Percentiles rank a stretch among this genome's conserved stretches.
phyloP scores from a whole-genome alignment of 2,329 filamentous ascomycete genomes.

The Coniochaeta pulveracea region DNA sequence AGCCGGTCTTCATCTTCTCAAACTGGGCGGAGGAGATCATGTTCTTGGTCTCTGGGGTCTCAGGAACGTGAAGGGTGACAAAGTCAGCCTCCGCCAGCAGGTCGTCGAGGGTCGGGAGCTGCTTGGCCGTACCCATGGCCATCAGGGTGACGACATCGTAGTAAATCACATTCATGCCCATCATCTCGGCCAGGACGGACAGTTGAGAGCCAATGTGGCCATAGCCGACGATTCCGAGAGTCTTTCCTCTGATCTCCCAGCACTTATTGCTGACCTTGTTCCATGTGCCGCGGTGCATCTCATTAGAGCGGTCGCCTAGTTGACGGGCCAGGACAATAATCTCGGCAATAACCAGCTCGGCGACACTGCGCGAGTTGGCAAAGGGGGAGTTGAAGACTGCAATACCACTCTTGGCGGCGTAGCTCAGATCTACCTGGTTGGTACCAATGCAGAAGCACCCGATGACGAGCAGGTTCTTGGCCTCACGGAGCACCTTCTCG shows the following conservation, averaged over 20 bases:
- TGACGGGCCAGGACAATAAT: slow-evolving; percentile 89
- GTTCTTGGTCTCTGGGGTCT: slow-evolving; percentile 83
- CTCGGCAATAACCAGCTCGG: slow-evolving; percentile 88
- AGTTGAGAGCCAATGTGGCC: slow-evolving; percentile 95
- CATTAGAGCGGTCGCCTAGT: slow-evolving; percentile 81
- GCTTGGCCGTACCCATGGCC: slow-evolving; percentile 78
- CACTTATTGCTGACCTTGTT: slow-evolving; percentile 96
- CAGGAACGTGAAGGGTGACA: slow-evolving; percentile 88
- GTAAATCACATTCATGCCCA: slow-evolving; percentile 98
- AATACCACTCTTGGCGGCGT: slow-evolving; percentile 74
- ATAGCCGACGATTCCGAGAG: slow-evolving; percentile 89
- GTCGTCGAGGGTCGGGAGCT: slow-evolving; percentile 66
- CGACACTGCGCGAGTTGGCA: slow-evolving; percentile 93
- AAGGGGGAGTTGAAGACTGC: slow-evolving; percentile 99
- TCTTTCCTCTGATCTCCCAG: slow-evolving; percentile 98
- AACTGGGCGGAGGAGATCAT: slow-evolving; percentile 78
- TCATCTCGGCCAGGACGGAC: slow-evolving; percentile 88
- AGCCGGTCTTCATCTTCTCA: slow-evolving; percentile 80
- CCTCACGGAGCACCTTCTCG: slow-evolving; percentile 71
- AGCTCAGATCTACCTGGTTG: slow-evolving; percentile 84
- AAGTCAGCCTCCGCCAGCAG: slow-evolving; percentile 79
- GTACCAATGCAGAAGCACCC: slow-evolving; percentile 99
- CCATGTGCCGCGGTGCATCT: slow-evolving; percentile 91
- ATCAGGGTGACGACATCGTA: slow-evolving; percentile 93
- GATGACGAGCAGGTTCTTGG: slow-evolving; percentile 88